Evolutionary conservation across 1,284 basidiomycete genomes (phyloP).

Genomic region (Cutaneotrichosporon sp.): DNA sequence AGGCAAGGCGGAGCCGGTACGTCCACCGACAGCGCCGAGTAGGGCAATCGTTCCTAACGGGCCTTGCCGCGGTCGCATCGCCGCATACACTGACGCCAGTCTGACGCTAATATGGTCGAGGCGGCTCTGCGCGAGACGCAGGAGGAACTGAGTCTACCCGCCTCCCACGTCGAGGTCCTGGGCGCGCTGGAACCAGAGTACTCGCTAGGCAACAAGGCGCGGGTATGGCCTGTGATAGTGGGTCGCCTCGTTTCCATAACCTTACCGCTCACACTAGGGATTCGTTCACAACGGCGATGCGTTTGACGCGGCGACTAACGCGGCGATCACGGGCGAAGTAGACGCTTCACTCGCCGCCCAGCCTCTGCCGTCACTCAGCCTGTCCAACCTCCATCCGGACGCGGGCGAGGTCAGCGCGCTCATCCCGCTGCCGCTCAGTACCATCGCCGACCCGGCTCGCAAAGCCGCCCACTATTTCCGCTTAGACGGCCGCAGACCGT

Average conservation of each 20-base stretch:
- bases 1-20: conserved; percentile 2
- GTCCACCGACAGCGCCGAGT: no score
- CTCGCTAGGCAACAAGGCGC: conserved; percentile 35
- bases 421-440: conserved; percentile 32
- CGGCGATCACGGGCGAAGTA: not conserved
- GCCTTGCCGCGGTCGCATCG: no score
- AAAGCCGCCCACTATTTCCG: conserved; percentile 35
- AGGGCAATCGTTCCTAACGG: no score
- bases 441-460: conserved; percentile 18
- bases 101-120: conserved; percentile 24
- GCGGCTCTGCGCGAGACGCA: conserved; percentile 38
- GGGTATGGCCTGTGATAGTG: conserved; percentile 44
- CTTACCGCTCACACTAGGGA: conserved; percentile 23
- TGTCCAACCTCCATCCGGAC: conserved; percentile 23
- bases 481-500: conserved; percentile 29
- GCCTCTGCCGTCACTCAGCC: conserved; percentile 25
- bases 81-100: conserved; percentile 12
- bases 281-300: conserved; percentile 24
- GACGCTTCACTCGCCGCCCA: not conserved
- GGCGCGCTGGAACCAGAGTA: conserved; percentile 38
- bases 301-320: conserved; percentile 2
- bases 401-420: conserved; percentile 34
- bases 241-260: conserved; percentile 11
- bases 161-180: conserved; percentile 33
- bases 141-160: conserved; percentile 36